Evolutionary conservation across 306 rosid species (phyloP).

Genomic region (Senna tora): DNA sequence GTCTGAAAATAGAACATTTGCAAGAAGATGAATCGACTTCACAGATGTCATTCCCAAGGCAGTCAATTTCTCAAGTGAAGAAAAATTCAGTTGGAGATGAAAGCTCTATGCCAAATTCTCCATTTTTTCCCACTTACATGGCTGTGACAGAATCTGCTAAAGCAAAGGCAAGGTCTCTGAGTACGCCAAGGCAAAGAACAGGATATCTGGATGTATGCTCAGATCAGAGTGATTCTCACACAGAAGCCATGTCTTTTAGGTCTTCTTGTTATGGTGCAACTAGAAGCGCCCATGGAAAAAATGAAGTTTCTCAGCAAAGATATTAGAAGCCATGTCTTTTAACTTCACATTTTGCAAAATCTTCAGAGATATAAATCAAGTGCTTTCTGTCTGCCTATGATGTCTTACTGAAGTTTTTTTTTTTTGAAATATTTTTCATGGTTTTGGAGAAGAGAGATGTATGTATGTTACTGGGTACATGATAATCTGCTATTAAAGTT

Average conservation of each 20-base stretch:
- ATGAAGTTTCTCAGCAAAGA: slow-evolving; percentile 27
- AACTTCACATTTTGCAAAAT: slow-evolving; percentile 33
- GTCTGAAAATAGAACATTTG: slow-evolving; percentile 30
- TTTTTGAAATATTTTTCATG: slow-evolving; percentile 28
- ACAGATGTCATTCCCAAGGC: slow-evolving; percentile 51
- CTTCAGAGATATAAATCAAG: slow-evolving; percentile 21
- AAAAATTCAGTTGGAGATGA: slow-evolving; percentile 46
- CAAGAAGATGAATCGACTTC: slow-evolving; percentile 42
- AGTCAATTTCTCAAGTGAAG: slow-evolving; percentile 55
- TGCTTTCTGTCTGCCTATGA: slow-evolving; percentile 12
- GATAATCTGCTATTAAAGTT: slow-evolving; percentile 16
- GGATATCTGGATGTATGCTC: slow-evolving; percentile 48
- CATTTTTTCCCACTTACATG: slow-evolving; percentile 60
- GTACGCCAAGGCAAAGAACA: slow-evolving; percentile 69
- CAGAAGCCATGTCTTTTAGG: slow-evolving; percentile 38
- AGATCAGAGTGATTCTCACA: slow-evolving; percentile 35
- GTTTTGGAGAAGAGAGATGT: slow-evolving; percentile 39
- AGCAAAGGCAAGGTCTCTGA: slow-evolving; percentile 68
- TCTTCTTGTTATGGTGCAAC: slow-evolving; percentile 50
- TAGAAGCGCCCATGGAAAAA: slow-evolving; percentile 31
- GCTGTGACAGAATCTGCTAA: slow-evolving; percentile 58
- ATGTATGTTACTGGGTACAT: slow-evolving; percentile 9
- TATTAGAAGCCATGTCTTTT: neutral
- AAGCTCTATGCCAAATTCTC: slow-evolving; percentile 54
- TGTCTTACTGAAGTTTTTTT: neutral